Base-by-base conservation (phyloP, 805 yeast genomes). In the Lipomyces orientalis region DNA sequence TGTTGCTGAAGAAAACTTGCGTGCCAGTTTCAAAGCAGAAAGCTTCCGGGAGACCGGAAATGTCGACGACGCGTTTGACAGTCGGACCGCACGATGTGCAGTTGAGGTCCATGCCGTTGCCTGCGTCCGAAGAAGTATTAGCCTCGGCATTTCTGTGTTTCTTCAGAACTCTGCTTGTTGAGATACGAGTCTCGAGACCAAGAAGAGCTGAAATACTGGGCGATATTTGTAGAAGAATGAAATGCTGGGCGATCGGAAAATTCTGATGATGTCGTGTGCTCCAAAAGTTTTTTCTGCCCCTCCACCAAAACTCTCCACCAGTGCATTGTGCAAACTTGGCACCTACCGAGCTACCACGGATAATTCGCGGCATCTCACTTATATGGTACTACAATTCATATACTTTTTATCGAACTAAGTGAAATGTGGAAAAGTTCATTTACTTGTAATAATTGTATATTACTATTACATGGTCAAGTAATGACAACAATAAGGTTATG, bases 1-100 rank as follows among this genome's bases (percentile, higher is more conserved):
- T 34, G 22, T 34, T 25, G 61, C n/a, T 10, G n/a, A n/a, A 5
- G 25, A 61, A 35, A 57, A 56, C 57, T 60, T 59, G 65, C 61
- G 43, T 34, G 37, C 54, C 58, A 58, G 33, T 19, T n/a, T 33
- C 31, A 56, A 37, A 34, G n/a, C n/a, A 19, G 29, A 25, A 19
- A n/a, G 22, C n/a, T 12, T 8, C 3, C 37, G 22, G 43, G 25
- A 56, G 25, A 22, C 46, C 2, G 59, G 25, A 29, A 25, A n/a
- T 34, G 43, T n/a, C 37, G 58, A n/a, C n/a, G 58, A n/a, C 12
- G 33, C 16, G 4, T 10, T 9, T n/a, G 22, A 10, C 14, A 34
- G 12, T 39, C 22, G 6, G 58, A 54, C 16, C 37, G 58, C 14
- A n/a, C 58, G 59, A 33, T 19, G 22, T 9, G 49, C 59, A 3